Evolutionary conservation across 139 green algal species (phyloP), one percentile per base, ranked within the genome.

Genomic region (Chlamydomonas sp.): DNA sequence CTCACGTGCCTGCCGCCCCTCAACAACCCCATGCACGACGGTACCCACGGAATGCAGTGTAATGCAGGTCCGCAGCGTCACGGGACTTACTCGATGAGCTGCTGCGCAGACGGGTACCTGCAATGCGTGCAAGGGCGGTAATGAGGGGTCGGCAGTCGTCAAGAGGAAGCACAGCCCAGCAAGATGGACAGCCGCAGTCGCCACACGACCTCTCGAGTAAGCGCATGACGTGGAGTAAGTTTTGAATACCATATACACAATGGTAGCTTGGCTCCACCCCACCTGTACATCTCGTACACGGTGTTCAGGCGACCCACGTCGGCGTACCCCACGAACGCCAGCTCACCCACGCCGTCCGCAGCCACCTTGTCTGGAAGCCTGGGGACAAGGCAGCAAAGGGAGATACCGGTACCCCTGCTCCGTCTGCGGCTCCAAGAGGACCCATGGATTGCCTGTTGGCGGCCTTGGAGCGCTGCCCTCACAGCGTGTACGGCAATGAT

Each of bases 81-180:
- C 66, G 66, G 10, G 1, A 81, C 77, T 69, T 17, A 81, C 77
- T 81, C 60, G 17, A 81, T 69, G 60, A 81, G 59, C 16, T 67
- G 77, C 16, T 81, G 60, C 15, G 77, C 77, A 1, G 77, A 81
- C 4, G 77, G 77, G 77, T 81, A 81, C 77, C 77, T 81, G 60
- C 16, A 14, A 8, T 49, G 31, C 31, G 31, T 49, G 31, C 31
- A 49, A 49, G 31, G 31, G 31, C 31, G 31, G 31, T 49, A 49
- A 49, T 49, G 31, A 49, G 31, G 31, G 31, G 31, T 49, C 31
- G 31, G 31, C 31, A 49, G 31, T 49, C 31, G 31, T 49, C 31
- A 49, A 49, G 31, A 49, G 31, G 31, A 49, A 49, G 31, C 31
- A 49, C 31, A 49, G 31, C 31, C 31, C 31, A 49, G 31, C 31